Evolutionary conservation across 1,284 basidiomycete genomes (phyloP).

Genomic region (Cutaneotrichosporon cavernicola): DNA sequence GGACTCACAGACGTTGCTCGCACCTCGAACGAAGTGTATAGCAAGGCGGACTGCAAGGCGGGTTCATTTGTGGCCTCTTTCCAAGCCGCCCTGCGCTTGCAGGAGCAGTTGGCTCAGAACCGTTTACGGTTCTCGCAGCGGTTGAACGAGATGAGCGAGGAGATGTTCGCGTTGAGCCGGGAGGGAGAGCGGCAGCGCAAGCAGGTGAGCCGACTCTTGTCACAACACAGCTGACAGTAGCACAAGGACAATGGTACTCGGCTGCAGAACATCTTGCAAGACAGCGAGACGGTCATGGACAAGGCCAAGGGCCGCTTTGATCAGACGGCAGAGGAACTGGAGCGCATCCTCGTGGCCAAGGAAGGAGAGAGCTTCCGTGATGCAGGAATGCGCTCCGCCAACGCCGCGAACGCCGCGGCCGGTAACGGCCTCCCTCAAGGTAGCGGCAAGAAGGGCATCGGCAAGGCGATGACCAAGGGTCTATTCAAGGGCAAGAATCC

Average conservation of each 20-base stretch:
- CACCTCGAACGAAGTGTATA: conserved; percentile 75
- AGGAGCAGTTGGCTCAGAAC: conserved; percentile 86
- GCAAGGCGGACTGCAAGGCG: conserved; percentile 85
- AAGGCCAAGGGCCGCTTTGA: conserved; percentile 83
- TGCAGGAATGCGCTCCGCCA: conserved; percentile 61
- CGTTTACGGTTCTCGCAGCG: conserved; percentile 79
- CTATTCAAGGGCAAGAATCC: conserved; percentile 92
- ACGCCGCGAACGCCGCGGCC: conserved; percentile 43
- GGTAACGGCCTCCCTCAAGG: conserved; percentile 69
- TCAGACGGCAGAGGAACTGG: conserved; percentile 87
- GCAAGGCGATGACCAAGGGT: conserved; percentile 82
- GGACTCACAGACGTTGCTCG: conserved; percentile 78
- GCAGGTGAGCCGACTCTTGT: conserved; percentile 58
- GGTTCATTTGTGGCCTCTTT: conserved; percentile 88
- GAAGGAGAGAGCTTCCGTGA: conserved; percentile 88
- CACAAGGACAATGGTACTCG: conserved; percentile 84
- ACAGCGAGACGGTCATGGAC: conserved; percentile 83
- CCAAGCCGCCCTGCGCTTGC: conserved; percentile 79
- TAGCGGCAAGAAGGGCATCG: conserved; percentile 62
- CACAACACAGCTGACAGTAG: conserved; percentile 51
- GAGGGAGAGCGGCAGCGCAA: conserved; percentile 95
- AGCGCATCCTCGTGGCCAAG: conserved; percentile 88
- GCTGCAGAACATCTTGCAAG: conserved; percentile 82
- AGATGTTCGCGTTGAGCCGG: conserved; percentile 76
- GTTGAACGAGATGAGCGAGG: conserved; percentile 92